Evolutionary conservation across 768 basidiomycete genomes (phyloP).

Genomic region (Boletus rubroflammeus): DNA sequence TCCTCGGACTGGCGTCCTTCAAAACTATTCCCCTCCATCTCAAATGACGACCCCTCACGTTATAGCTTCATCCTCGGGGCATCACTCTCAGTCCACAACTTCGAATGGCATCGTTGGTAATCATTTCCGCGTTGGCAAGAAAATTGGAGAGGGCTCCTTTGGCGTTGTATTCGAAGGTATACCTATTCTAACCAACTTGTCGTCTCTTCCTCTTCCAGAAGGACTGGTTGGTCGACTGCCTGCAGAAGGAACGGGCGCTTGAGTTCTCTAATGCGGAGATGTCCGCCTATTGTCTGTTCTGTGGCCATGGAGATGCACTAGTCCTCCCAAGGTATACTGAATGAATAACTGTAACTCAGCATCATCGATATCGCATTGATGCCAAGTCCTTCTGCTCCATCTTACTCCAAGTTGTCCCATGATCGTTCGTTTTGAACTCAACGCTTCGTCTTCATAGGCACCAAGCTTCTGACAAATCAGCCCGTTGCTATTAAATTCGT

Average conservation of each 20-base stretch:
- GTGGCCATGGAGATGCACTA: conserved; percentile 4
- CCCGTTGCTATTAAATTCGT: conserved; percentile 99
- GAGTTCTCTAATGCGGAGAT: conserved; percentile 2
- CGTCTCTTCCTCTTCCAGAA: neutral
- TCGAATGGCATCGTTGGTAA: conserved; percentile 74
- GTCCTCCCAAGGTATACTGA: conserved; percentile 5
- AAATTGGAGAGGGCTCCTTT: conserved; percentile 99
- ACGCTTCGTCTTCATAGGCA: conserved; percentile 46
- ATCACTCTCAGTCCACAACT: conserved; percentile 60
- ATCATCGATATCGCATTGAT: conserved; percentile 6
- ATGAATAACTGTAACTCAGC: conserved; percentile 2
- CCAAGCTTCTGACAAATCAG: conserved; percentile 77
- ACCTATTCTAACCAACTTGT: conserved; percentile 18
- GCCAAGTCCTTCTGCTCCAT: neutral
- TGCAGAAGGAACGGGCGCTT: conserved; percentile 11
- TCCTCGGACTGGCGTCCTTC: conserved; percentile 29
- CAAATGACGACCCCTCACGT: conserved; percentile 80
- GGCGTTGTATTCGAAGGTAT: conserved; percentile 95
- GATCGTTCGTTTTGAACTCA: conserved; percentile 11
- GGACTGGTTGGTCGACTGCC: neutral
- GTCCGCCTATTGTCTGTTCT: conserved; percentile 2
- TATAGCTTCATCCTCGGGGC: conserved; percentile 71
- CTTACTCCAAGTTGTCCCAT: neutral
- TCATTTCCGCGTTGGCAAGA: conserved; percentile 90
- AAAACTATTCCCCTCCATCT: conserved; percentile 1